Evolutionary conservation across 495 filamentous ascomycete genomes (phyloP), one percentile per base, ranked within the genome.

Genomic region (Aspergillus cavernicola): DNA sequence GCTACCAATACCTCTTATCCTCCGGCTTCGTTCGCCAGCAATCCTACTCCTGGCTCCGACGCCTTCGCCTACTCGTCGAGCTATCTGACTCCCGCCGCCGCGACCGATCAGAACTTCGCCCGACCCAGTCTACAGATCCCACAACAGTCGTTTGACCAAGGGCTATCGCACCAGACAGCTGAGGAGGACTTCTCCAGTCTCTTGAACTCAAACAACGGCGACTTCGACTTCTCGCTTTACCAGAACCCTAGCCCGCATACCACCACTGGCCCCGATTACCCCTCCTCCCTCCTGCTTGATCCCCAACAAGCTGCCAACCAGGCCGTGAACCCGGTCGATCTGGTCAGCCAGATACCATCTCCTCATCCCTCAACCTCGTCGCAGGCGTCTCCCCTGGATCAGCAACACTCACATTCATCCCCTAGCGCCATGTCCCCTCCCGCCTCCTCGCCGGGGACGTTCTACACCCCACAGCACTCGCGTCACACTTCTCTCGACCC

Each of bases 401-500:
- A 65, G 41, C 70, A 77, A 59, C 60, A 63, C 12, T 53, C 53
- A 55, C 65, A 71, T 58, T 68, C 76, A 31, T 76, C 77, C 36
- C 71, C 80, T 12, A 75, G 74, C 62, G 65, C 79, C 63, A 59
- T 76, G 70, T 66, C 86, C 67, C 64, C 78, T 67, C 61, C 84
- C 55, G 81, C 57, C 50, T 77, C 64, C 61, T 84, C 52, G 59
- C 80, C 56, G 60, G 76, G 70, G 43, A 59, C 62, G n/a, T 84
- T 78, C 64, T 77, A 74, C 50, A 80, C 82, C 24, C 76, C 79
- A 24, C 68, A 70, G 51, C 84, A 93, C 70, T 93, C 91, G 15
- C 81, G 90, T 38, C 83, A 91, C 65, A 78, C 85, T 16, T 95
- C 90, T 7, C 71, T 96, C 36, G 89, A 88, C 39, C 91, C 91